Base-by-base conservation (phyloP, 768 basidiomycete genomes). In the Amanita pallidorosea region DNA sequence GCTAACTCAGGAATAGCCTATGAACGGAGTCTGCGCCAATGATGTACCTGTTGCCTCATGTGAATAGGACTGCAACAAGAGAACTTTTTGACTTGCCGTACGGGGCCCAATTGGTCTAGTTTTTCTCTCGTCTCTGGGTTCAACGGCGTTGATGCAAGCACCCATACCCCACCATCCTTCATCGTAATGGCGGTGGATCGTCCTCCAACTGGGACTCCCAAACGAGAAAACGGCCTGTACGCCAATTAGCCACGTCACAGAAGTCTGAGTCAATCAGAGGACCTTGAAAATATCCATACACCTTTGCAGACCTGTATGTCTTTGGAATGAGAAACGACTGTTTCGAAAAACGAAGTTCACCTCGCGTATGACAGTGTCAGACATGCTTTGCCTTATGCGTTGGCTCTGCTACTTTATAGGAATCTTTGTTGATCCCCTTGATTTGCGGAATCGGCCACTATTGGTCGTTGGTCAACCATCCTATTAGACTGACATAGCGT, bases 121-220 rank as follows among this genome's bases (percentile, higher is more conserved):
- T 75, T 81, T 3, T 64, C 53, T 60, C 82, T 83, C 2, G 88
- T 90, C 23, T 79, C 79, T 2, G 68, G 67, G 34, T 78, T 76
- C 48, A 88, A 67, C 0, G 86, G 84, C 7, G 84, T 84, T 1
- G 88, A 90, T 0, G 87, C 89, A n/a, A 90, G 69, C 11, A 92
- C 71, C 80, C 88, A 93, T 23, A 93, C 80, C 11, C 77, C 81
- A 34, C 83, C 81, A 45, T 76, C 73, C 35, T 66, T 65, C 20
- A 93, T 70, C 64, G 74, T 79, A 57, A 94, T 71, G 0, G 89
- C 92, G 0, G 90, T 94, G 6, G 88, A 83, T 41, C 92, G 71
- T 17, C 90, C 89, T 1, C 92, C 92, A 25, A 92, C 67, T 3
- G 88, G 87, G 23, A 88, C 7, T 7, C 80, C 78, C 53, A 75